Evolutionary conservation across 441 rosid species (phyloP), one percentile per base, ranked within the genome.

Genomic region (Erodium trifolium): DNA sequence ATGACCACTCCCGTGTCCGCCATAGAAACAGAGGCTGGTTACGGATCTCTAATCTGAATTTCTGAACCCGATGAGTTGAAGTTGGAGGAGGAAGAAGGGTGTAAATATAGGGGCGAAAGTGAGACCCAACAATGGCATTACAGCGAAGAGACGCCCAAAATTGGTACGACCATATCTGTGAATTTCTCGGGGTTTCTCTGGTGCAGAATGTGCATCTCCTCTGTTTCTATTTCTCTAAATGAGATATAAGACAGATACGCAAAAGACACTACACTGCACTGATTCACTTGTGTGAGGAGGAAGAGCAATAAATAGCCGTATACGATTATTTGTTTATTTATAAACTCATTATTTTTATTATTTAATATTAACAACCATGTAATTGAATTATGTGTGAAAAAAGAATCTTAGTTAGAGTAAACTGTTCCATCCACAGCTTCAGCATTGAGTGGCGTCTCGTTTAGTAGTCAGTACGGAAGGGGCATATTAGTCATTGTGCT

Each of bases 221-320:
- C 57, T 41, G 47, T 41, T 1, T 41, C 47, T 41, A 41, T 41
- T 41, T n/a, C 57, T 51, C 57, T n/a, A 51, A 51, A 51, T n/a
- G 57, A 12, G 13, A 41, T 3, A 49, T n/a, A 51, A 31, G 34
- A 31, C 34, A 31, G 57, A 51, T 14, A 3, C 17, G 6, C 17
- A 53, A n/a, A n/a, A n/a, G n/a, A n/a, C n/a, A 23, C 27, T 23
- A 23, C 27, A 51, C 57, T 51, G 57, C 13, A n/a, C 5, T 51
- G 57, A 51, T n/a, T n/a, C 59, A 53, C 59, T 3, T 16, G n/a
- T 16, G 59, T 16, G 59, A 53, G 59, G 59, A 53, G 8, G 55
- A 49, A 13, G 59, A 53, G 59, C 59, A 53, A 53, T 53, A 53
- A 53, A 53, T 53, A 53, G 59, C 59, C 59, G 47, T 41, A 41